Percentiles rank a stretch among this genome's conserved stretches.
phyloP scores from a whole-genome alignment of 345 rosid genomes.

The Corchorus capsularis region DNA sequence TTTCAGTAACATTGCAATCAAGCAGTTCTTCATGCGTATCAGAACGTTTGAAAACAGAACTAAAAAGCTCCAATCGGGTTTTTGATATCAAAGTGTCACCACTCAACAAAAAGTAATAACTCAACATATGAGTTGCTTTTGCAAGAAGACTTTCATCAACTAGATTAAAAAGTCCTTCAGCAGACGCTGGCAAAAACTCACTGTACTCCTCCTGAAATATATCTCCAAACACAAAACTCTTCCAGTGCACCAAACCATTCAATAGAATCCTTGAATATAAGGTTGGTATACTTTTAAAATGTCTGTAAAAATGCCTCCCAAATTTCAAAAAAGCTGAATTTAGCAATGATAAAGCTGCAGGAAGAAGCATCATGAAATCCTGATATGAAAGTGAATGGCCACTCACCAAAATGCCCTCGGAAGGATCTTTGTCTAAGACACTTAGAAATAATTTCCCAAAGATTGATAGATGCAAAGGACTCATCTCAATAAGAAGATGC shows the following conservation, averaged over 20 bases:
- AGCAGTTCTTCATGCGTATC: constrained; percentile 48
- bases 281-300: constrained; percentile 45
- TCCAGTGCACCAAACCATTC: constrained; percentile 62
- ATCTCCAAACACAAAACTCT: constrained; percentile 53
- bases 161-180: constrained; percentile 52
- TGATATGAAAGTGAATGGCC: constrained; percentile 47
- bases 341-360: constrained; percentile 63
- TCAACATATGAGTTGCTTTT: constrained; percentile 67
- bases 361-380: constrained; percentile 68
- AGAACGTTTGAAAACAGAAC: constrained; percentile 46
- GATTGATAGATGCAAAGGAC: constrained; percentile 65
- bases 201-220: constrained; percentile 63
- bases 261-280: constrained; percentile 57
- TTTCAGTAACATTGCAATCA: constrained; percentile 50
- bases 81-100: constrained; percentile 46
- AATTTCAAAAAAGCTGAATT: constrained; percentile 44
- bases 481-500: constrained; percentile 67
- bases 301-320: constrained; percentile 42
- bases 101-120: constrained; percentile 48
- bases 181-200: constrained; percentile 44
- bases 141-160: constrained; percentile 69
- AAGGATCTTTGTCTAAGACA: constrained; percentile 33
- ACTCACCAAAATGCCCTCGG: constrained; percentile 22
- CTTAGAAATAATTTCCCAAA: constrained; percentile 57
- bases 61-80: constrained; percentile 52